phyloP scores from a whole-genome alignment of 768 basidiomycete genomes.

The Naganishia friedmannii region DNA sequence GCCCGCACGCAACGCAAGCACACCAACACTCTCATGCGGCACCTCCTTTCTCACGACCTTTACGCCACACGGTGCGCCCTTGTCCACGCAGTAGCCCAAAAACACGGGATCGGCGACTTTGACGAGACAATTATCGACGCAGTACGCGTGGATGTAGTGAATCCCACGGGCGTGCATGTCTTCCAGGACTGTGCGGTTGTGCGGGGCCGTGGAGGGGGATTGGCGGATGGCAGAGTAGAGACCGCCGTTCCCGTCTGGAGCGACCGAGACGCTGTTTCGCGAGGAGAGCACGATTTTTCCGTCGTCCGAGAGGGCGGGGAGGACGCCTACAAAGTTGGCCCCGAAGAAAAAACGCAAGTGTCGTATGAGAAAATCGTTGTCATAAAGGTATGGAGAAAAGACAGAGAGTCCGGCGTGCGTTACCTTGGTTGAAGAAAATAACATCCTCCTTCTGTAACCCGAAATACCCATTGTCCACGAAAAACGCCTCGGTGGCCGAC shows the following conservation, averaged over 20 bases:
- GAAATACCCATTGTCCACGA: constrained; percentile 71
- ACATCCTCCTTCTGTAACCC: constrained; percentile 76
- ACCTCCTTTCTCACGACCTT: constrained; percentile 90
- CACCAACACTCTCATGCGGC: constrained; percentile 89
- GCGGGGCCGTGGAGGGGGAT: constrained; percentile 65
- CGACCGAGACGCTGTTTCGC: constrained; percentile 76
- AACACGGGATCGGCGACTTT: constrained; percentile 95
- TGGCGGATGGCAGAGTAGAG: constrained; percentile 87
- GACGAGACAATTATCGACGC: constrained; percentile 98
- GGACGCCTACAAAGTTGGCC: constrained; percentile 63
- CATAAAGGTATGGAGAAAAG: too few species aligned
- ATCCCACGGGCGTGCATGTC: constrained; percentile 74
- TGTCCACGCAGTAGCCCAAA: constrained; percentile 86
- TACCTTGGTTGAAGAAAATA: constrained; percentile 97
- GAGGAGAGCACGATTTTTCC: constrained; percentile 88
- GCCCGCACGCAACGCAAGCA: constrained; percentile 77
- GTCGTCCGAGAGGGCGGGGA: constrained; percentile 89
- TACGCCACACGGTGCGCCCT: constrained; percentile 84
- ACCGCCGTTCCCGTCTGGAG: constrained; percentile 97
- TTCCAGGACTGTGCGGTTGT: constrained; percentile 71
- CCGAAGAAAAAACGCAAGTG: too few species aligned
- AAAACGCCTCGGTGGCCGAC: constrained; percentile 78
- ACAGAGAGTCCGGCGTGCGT: too few species aligned
- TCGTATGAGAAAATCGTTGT: too few species aligned
- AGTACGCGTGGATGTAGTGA: constrained; percentile 87